Evolutionary conservation across 1,284 basidiomycete species (phyloP).

Genomic region (Anthracocystis panici-leucophaei): DNA sequence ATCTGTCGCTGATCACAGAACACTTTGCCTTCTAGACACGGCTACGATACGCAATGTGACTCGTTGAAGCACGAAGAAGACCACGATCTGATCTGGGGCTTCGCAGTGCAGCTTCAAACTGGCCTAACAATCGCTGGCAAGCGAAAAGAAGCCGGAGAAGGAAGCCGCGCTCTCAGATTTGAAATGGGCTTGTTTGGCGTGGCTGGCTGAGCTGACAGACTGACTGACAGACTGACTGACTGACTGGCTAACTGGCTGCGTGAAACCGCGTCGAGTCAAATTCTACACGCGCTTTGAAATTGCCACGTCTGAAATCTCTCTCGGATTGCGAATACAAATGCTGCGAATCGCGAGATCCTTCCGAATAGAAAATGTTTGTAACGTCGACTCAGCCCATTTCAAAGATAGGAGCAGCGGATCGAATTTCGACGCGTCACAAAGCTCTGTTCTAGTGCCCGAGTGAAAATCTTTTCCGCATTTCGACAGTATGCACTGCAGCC

Average conservation of each 20-base stretch:
- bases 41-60: not conserved
- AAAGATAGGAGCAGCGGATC: not conserved
- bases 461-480: constrained; percentile 23
- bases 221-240: too few relatives aligned
- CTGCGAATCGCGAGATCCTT: not conserved
- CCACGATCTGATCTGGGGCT: not conserved
- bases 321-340: constrained; percentile 20
- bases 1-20: constrained; percentile 41
- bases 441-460: constrained; percentile 23
- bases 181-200: not conserved
- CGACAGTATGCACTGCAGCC: constrained; percentile 11
- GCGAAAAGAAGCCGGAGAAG: not conserved
- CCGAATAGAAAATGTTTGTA: not conserved
- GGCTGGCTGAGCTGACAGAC: not conserved
- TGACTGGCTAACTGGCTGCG: not conserved
- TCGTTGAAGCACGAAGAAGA: not conserved
- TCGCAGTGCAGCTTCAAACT: not conserved
- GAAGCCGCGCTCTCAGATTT: not conserved
- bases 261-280: constrained; percentile 24
- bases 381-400: constrained; percentile 30
- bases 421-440: constrained; percentile 6
- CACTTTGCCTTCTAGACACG: constrained; percentile 35
- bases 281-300: constrained; percentile 19
- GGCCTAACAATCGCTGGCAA: not conserved
- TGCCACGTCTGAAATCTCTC: constrained; percentile 4